Percentiles rank a stretch among this genome's conserved stretches.
Evolutionary conservation across 768 basidiomycete genomes (phyloP).

Genomic region (Cystofilobasidium bisporidii): DNA sequence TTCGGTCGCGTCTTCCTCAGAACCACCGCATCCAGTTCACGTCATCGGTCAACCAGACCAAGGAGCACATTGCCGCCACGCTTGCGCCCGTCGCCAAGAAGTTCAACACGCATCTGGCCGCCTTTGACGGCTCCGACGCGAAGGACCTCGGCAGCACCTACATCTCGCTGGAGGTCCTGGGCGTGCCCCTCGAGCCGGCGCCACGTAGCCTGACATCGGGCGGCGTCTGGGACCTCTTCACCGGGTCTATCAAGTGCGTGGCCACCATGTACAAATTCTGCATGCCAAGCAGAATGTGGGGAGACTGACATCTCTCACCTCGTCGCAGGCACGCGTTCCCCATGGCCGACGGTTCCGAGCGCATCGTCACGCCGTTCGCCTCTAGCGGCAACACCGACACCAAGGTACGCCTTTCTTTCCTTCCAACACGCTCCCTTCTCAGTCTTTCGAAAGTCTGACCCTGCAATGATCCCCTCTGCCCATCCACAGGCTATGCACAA

Average conservation of each 20-base stretch:
- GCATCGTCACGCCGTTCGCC: constrained; percentile 1
- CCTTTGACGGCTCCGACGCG: constrained; percentile 14
- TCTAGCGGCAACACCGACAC: constrained; percentile 13
- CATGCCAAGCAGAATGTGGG: no score
- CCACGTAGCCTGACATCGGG: constrained; percentile 2
- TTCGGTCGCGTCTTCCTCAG: not conserved
- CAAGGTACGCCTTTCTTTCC: not conserved
- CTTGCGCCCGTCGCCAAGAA: constrained; percentile 23
- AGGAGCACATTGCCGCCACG: constrained; percentile 9
- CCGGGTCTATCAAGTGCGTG: constrained; percentile 11
- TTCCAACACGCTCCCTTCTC: not conserved
- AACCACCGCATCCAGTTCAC: constrained; percentile 27
- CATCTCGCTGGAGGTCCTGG: constrained; percentile 19
- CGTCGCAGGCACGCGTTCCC: constrained; percentile 7
- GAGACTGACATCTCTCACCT: not conserved
- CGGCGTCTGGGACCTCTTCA: constrained; percentile 24
- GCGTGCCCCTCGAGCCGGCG: constrained; percentile 24
- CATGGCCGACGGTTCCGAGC: not conserved
- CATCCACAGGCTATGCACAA: constrained; percentile 20
- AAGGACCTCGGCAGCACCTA: constrained; percentile 7
- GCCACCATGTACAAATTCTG: no score
- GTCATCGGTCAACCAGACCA: constrained; percentile 6
- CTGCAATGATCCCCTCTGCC: no score
- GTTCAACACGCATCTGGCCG: not conserved
- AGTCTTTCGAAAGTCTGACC: not conserved